These are phyloP conservation scores for Boletus rubescentipes DNA, from an alignment of 768 basidiomycete genomes.

Conservation along the genomic window DNA sequence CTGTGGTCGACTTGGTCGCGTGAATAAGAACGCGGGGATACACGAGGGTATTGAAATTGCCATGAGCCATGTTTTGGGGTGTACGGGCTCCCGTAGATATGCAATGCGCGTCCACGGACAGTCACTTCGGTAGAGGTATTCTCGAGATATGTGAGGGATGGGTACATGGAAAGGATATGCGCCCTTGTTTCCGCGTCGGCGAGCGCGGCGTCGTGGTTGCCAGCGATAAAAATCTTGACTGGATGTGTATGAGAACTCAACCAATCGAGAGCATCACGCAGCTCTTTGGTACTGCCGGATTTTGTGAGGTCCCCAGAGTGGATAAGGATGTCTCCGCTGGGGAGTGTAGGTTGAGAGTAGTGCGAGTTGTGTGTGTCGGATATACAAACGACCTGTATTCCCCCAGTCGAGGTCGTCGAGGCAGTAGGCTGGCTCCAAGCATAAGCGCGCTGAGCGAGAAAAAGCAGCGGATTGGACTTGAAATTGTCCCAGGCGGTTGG, in stretches of 20 bases:
- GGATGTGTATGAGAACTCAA: constrained; percentile 8
- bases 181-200: background rate
- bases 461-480: constrained; percentile 6
- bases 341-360: constrained; percentile 3
- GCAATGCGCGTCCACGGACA: constrained; percentile 3
- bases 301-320: constrained; percentile 8
- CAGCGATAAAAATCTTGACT: constrained; percentile 8
- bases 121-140: constrained; percentile 1
- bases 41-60: constrained; percentile 12
- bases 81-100: constrained; percentile 9
- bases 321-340: constrained; percentile 4
- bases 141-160: constrained; percentile 12
- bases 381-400: constrained; percentile 4
- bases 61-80: constrained; percentile 9
- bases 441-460: constrained; percentile 5
- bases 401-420: background rate
- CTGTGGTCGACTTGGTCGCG: background rate
- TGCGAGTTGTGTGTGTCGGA: constrained; percentile 11
- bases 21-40: background rate
- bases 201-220: constrained; percentile 10
- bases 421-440: background rate
- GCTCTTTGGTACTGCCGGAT: background rate
- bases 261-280: constrained; percentile 9
- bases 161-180: background rate
- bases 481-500: constrained; percentile 8